phyloP scores from a whole-genome alignment of 2,329 filamentous ascomycete species.

The Clonostachys solani region DNA sequence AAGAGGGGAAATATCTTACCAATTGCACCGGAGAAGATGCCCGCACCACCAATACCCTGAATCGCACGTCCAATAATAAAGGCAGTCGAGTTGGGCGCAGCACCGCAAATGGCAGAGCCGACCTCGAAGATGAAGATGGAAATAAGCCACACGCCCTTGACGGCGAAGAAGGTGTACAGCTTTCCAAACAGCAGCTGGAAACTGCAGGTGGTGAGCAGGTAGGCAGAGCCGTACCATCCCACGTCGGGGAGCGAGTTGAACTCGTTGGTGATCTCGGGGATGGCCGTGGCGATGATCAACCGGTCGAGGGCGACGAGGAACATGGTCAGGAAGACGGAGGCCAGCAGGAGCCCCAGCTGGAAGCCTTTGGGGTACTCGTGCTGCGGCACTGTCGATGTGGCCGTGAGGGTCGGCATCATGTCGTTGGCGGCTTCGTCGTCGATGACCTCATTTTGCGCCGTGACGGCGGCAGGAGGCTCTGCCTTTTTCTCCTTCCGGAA shows the following conservation, averaged over 20 bases:
- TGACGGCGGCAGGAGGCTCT: too few relatives aligned
- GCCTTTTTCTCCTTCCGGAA: too few relatives aligned
- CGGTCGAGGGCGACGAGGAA: conserved; percentile 54
- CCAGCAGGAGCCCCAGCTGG: conserved; percentile 49
- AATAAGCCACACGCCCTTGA: conserved; percentile 40
- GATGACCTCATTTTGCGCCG: too few relatives aligned
- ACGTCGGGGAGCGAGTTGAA: conserved; percentile 56
- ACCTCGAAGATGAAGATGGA: conserved; percentile 48
- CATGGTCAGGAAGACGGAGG: conserved; percentile 49
- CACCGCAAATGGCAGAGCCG: conserved; percentile 50
- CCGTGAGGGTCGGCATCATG: too few relatives aligned
- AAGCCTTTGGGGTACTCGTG: too few relatives aligned
- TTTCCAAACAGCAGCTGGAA: conserved; percentile 47
- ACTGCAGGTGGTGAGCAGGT: conserved; percentile 19
- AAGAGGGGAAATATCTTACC: neutral
- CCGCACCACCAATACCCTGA: conserved; percentile 50
- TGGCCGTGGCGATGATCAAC: conserved; percentile 32
- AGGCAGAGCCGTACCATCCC: conserved; percentile 60
- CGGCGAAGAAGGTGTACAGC: conserved; percentile 49
- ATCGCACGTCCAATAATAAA: conserved; percentile 55
- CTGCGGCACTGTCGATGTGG: too few relatives aligned
- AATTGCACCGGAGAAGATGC: conserved; percentile 34
- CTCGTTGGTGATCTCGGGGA: conserved; percentile 51
- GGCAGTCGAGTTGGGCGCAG: conserved; percentile 44
- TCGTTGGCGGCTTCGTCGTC: too few relatives aligned